phyloP scores from a whole-genome alignment of 805 yeast species.

The Debaryomyces tyrocola region DNA sequence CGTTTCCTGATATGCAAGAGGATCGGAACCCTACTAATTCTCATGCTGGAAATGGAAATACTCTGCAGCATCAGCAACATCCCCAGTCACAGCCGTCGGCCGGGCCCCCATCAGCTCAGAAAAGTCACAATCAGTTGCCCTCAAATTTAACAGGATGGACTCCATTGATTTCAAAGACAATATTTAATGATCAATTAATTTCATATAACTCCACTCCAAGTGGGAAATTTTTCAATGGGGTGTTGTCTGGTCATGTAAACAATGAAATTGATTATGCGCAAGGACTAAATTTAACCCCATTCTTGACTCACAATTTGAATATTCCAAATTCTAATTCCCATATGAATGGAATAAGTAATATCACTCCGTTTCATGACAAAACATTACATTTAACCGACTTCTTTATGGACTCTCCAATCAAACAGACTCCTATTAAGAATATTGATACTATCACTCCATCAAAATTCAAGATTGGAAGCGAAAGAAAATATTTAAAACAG shows the following conservation, averaged over 20 bases:
- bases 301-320: conserved; percentile 34
- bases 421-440: conserved; percentile 34
- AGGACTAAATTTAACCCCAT: conserved; percentile 43
- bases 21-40: conserved; percentile 9
- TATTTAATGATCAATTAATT: conserved; percentile 32
- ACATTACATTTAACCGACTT: conserved; percentile 42
- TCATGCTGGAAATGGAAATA: conserved; percentile 1
- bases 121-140: conserved; percentile 12
- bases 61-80: conserved; percentile 1
- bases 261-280: conserved; percentile 28
- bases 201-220: conserved; percentile 40
- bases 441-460: conserved; percentile 43
- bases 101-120: conserved; percentile 23
- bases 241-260: conserved; percentile 5
- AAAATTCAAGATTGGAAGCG: conserved; percentile 27
- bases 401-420: conserved; percentile 45
- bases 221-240: conserved; percentile 18
- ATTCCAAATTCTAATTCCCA: conserved; percentile 15
- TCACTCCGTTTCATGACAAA: conserved; percentile 46
- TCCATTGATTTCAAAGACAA: conserved; percentile 39
- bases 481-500: conserved; percentile 13
- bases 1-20: conserved; percentile 1
- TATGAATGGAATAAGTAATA: conserved; percentile 21
- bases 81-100: conserved; percentile 2
- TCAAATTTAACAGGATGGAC: conserved; percentile 41